Percentiles rank a stretch among this genome's conserved stretches.
Evolutionary conservation across 139 green algal genomes (phyloP).

Genomic region (Pleodorina starrii): DNA sequence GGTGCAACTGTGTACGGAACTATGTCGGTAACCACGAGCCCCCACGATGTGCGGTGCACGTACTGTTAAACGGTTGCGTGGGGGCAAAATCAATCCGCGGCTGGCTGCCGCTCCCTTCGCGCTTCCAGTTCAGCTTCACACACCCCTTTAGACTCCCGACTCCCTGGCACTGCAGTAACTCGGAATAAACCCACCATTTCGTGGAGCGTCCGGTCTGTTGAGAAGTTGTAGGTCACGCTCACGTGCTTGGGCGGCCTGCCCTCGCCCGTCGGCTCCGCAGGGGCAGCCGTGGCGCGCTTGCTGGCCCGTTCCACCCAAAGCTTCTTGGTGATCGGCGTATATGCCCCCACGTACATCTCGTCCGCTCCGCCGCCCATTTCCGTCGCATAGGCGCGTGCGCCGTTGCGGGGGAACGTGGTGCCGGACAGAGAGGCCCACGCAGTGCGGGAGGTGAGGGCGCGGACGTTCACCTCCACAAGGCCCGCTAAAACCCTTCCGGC

Average conservation of each 20-base stretch:
- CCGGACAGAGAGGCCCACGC: background rate
- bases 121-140: no score
- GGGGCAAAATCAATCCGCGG: no score
- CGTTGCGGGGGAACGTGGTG: background rate
- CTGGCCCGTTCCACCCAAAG: constrained; percentile 65
- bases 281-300: background rate
- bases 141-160: no score
- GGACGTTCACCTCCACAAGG: background rate
- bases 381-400: background rate
- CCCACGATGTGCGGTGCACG: no score
- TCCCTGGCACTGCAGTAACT: no score
- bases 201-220: constrained; percentile 62
- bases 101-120: no score
- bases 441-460: background rate
- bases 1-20: no score
- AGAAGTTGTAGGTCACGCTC: constrained; percentile 74
- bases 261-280: background rate
- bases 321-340: constrained; percentile 77
- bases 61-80: no score
- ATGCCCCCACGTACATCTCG: constrained; percentile 59
- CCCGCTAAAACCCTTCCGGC: background rate
- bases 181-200: constrained; percentile 63
- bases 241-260: constrained; percentile 45
- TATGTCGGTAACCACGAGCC: no score
- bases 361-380: background rate